Conservation (phyloP, 306 rosid species). For the Sicyos baderoa region DNA sequence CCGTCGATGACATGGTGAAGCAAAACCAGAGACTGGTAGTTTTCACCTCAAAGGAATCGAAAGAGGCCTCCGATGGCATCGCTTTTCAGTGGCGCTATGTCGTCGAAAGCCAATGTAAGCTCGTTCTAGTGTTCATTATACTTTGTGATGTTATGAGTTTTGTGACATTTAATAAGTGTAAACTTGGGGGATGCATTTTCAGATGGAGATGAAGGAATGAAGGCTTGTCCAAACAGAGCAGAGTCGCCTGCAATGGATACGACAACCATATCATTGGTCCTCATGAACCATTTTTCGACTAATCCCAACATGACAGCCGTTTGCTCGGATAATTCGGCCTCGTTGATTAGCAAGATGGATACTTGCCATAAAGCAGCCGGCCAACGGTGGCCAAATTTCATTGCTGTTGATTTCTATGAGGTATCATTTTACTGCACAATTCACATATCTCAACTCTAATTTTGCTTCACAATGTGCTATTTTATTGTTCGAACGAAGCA, state of each 20-base stretch:
- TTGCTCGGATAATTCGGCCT: constrained; percentile 70
- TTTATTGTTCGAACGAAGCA: too few species aligned
- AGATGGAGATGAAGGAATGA: constrained; percentile 87
- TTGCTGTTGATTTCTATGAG: constrained; percentile 86
- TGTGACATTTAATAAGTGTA: not conserved
- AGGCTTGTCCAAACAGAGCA: constrained; percentile 54
- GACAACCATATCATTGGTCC: constrained; percentile 47
- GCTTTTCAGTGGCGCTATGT: constrained; percentile 71
- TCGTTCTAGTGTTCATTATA: not conserved
- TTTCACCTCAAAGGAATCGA: constrained; percentile 61
- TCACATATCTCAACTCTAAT: not conserved
- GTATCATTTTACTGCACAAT: constrained; percentile 24
- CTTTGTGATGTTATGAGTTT: not conserved
- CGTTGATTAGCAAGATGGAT: constrained; percentile 40
- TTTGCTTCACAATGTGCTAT: not conserved
- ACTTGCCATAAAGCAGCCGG: constrained; percentile 61
- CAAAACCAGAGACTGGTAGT: constrained; percentile 69
- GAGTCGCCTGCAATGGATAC: constrained; percentile 70
- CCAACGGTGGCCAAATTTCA: constrained; percentile 84
- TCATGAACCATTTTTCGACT: constrained; percentile 52
- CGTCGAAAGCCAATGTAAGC: constrained; percentile 89
- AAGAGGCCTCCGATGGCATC: constrained; percentile 79
- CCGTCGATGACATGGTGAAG: constrained; percentile 66
- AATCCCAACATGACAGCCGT: constrained; percentile 48
- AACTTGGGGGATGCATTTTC: constrained; percentile 23